Conservation (phyloP, 495 filamentous ascomycete genomes). For the Clohesyomyces aquaticus region DNA sequence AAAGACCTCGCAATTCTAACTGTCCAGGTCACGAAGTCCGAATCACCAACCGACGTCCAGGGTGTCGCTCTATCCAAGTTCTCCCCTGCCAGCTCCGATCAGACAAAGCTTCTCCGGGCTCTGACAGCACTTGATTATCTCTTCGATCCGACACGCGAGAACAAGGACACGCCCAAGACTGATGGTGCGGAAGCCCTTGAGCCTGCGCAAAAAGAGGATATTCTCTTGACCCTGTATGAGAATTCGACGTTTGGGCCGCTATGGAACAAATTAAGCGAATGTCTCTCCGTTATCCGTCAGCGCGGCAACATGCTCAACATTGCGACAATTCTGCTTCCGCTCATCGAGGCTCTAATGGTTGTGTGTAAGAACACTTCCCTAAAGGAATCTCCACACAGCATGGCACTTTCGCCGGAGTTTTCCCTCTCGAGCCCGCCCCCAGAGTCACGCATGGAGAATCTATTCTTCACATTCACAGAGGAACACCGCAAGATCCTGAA, state of each 20-base stretch:
- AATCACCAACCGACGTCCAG: conserved; percentile 90
- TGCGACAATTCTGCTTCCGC: conserved; percentile 87
- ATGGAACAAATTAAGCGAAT: conserved; percentile 94
- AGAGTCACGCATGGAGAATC: conserved; percentile 78
- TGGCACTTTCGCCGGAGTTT: conserved; percentile 63
- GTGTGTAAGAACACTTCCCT: conserved; percentile 95
- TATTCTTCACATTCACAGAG: conserved; percentile 99
- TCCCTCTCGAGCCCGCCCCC: conserved; percentile 75
- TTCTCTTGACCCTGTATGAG: conserved; percentile 85
- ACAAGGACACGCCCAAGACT: conserved; percentile 55
- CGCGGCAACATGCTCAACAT: conserved; percentile 95
- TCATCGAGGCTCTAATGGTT: conserved; percentile 97
- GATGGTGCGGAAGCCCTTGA: conserved; percentile 28
- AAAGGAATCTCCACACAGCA: conserved; percentile 65
- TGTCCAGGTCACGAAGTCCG: conserved; percentile 81
- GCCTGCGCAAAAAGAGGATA: conserved; percentile 70
- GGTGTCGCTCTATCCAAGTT: conserved; percentile 93
- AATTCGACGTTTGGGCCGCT: conserved; percentile 84
- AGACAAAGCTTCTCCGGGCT: conserved; percentile 92
- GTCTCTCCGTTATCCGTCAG: conserved; percentile 82
- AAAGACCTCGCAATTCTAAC: conserved; percentile 84
- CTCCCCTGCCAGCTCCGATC: conserved; percentile 91
- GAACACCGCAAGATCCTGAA: conserved; percentile 98
- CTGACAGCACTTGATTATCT: conserved; percentile 94
- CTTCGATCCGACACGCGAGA: conserved; percentile 63